Evolutionary conservation across 169 alveolate species (phyloP).

Genomic region (Theileria orientalis): DNA sequence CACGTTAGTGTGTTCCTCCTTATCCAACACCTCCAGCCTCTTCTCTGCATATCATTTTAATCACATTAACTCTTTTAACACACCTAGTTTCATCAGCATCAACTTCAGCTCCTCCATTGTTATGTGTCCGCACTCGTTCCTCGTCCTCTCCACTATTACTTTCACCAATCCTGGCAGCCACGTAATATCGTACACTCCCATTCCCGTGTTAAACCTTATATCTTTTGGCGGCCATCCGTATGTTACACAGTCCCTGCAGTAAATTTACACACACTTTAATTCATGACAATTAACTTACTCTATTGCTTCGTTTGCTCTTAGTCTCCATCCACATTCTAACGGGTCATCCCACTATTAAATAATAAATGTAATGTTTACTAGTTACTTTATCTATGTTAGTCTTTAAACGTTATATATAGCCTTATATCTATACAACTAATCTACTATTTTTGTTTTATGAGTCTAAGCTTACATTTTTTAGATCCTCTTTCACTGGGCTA

Average conservation of each 20-base stretch:
- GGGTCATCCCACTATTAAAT: conserved; percentile 72
- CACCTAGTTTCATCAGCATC: conserved; percentile 56
- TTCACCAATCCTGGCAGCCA: conserved; percentile 76
- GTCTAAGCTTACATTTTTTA: conserved; percentile 31
- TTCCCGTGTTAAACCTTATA: conserved; percentile 68
- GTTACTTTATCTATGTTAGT: too few species aligned
- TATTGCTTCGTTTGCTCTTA: conserved; percentile 70
- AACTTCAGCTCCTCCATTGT: conserved; percentile 38
- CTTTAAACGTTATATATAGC: too few species aligned
- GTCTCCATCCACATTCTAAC: conserved; percentile 70
- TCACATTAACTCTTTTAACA: not conserved
- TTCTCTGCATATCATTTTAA: conserved; percentile 18
- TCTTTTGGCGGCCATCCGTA: conserved; percentile 73
- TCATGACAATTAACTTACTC: conserved; percentile 1
- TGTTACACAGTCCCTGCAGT: conserved; percentile 71
- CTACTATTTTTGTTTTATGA: too few species aligned
- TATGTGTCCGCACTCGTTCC: conserved; percentile 47
- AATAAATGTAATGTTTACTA: too few species aligned
- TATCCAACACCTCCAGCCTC: conserved; percentile 39
- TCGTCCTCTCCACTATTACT: conserved; percentile 59
- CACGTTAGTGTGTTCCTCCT: conserved; percentile 46
- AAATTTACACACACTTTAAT: too few species aligned
- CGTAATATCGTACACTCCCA: conserved; percentile 74
- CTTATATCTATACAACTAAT: too few species aligned
- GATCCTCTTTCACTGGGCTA: conserved; percentile 63